Evolutionary conservation across 176 grass and related monocot species (phyloP), one percentile per base, ranked within the genome.

Genomic region (Ensete glaucum): DNA sequence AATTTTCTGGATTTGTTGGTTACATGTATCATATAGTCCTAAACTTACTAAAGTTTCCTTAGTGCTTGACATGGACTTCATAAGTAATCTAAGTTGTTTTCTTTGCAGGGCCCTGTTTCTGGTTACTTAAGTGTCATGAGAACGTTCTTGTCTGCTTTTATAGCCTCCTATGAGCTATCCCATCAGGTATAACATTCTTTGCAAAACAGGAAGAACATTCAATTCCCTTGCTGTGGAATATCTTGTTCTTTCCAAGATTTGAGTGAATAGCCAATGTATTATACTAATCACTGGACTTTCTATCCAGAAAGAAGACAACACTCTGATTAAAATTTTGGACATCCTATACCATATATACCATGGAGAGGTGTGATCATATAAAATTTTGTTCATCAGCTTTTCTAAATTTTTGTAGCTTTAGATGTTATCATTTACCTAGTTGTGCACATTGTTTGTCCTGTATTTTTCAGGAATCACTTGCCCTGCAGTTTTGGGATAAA

Each of bases 401-500:
- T 82, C 25, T 72, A n/a, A 27, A 26, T 25, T 15, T 80, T 56
- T 52, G 21, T 70, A 24, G 10, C 27, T 52, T 25, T 62, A 29
- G 50, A 34, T 53, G 23, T 54, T 64, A 54, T 25, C 51, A 57
- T 55, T 75, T 24, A 20, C 34, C 6, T 43, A 25, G 49, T 13
- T 72, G 17, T 43, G 68, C 65, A 50, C 62, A 71, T 64, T 64
- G 10, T 69, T 53, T 78, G 52, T 57, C 72, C 3, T 73, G 13
- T 74, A 56, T 9, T 51, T 73, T 85, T 49, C 81, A 92, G 93
- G 94, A 97, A 87, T 91, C 88, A 71, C 83, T 97, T 55, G 92
- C 85, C 27, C 82, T 91, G 82, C 94, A 97, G 81, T 97, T 97
- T 78, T 97, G 94, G 94, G 94, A 97, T 73, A 93, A 87, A 81